Evolutionary conservation across 2,329 filamentous ascomycete species (phyloP).

Genomic region (Metarhizium guizhouense): DNA sequence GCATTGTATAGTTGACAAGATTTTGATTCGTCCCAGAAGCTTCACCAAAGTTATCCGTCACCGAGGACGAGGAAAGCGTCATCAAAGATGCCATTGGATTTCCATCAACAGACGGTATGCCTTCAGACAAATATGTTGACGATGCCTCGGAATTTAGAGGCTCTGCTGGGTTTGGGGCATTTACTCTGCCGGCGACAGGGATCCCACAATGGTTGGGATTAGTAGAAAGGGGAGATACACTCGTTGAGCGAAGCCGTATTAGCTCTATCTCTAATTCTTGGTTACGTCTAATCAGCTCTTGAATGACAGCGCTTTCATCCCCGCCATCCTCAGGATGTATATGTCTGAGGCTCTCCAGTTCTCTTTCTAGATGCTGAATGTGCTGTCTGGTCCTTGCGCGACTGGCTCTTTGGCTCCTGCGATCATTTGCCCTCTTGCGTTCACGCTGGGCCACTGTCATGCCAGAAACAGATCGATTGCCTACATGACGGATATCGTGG

Average conservation of each 20-base stretch:
- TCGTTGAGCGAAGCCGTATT: not conserved
- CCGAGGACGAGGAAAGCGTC: not conserved
- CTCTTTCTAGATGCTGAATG: not conserved
- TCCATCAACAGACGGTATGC: not conserved
- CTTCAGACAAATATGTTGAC: not conserved
- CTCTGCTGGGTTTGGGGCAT: not conserved
- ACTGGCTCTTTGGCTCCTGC: not conserved
- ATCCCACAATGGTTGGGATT: not conserved
- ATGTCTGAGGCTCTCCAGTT: not conserved
- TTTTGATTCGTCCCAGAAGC: not conserved
- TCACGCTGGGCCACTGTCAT: not conserved
- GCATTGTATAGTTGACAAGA: not conserved
- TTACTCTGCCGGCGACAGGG: not conserved
- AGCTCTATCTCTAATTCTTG: not conserved
- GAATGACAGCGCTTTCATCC: not conserved
- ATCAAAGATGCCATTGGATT: not conserved
- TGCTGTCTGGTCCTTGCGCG: not conserved
- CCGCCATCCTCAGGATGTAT: not conserved
- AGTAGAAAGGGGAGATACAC: not conserved
- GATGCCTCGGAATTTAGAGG: not conserved
- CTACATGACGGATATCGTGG: not conserved
- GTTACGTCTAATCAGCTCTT: not conserved
- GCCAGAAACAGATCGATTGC: not conserved
- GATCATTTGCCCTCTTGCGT: not conserved
- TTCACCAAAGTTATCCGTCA: not conserved